Base-by-base conservation (phyloP, 345 rosid genomes). In the Camelina hispida region DNA sequence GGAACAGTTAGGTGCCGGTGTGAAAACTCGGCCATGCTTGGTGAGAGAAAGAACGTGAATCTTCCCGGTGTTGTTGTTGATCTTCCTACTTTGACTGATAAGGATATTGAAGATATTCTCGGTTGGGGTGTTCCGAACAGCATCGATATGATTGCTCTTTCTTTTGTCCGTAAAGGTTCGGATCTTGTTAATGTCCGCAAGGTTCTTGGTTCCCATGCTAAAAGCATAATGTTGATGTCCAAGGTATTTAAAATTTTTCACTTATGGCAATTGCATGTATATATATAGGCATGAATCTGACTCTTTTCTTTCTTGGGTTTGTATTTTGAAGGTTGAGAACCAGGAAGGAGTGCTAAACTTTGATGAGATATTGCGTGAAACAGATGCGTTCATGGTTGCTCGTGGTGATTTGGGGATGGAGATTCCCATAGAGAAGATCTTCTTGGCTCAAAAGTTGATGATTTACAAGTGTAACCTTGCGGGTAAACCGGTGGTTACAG, bases 341-440 rank as follows among this genome's bases (percentile, higher is more conserved):
- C 96, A 90, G 80, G 97, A 92, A 82, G 97, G 97, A 66, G 96
- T 93, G n/a, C 34, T 90, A 42, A 93, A 93, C 85, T 93, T 93
- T 30, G 97, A 93, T 71, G 97, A 93, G 69, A 93, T 93, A 64
- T 68, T 93, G 81, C 92, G 93, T 43, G 97, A 93, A 81, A 93
- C 97, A 7, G 96, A 93, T 71, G 84, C 97, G 0, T 93, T 85
- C 85, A 93, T 93, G 96, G 97, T 93, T 86, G 97, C 96, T 38
- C 94, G 94, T 81, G 96, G 97, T 73, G 97, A 92, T 81, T 90
- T 92, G 6, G 94, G 97, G 58, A 88, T 90, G 97, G 97, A 92
- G 79, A 92, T 92, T 81, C 97, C 96, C 1, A 87, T 92, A 20
- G 96, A 92, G 88, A 92, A 92, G 88, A 92, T 92, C 55, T 92